Evolutionary conservation across 1,284 basidiomycete genomes (phyloP).

Genomic region (Tylopilus sp.): DNA sequence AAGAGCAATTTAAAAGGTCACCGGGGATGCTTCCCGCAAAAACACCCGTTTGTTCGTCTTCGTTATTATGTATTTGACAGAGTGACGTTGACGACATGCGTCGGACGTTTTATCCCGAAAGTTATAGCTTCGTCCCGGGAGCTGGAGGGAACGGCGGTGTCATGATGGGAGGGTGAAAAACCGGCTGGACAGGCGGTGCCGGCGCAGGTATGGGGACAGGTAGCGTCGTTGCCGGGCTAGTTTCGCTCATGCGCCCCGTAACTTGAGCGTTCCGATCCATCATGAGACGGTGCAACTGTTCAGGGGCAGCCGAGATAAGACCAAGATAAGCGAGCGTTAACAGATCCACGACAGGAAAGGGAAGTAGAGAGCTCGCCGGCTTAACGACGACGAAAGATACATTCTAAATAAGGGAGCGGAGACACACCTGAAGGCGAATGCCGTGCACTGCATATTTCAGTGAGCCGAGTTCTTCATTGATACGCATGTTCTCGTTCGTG

Average conservation of each 20-base stretch:
- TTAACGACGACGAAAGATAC: background rate
- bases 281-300: constrained; percentile 58
- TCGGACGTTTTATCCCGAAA: background rate
- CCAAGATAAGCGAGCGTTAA: constrained; percentile 14
- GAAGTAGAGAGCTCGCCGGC: constrained; percentile 4
- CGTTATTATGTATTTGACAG: constrained; percentile 22
- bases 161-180: constrained; percentile 33
- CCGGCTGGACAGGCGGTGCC: constrained; percentile 18
- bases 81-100: constrained; percentile 3
- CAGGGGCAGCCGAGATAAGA: constrained; percentile 14
- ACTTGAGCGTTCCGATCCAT: constrained; percentile 61
- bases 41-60: background rate
- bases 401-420: constrained; percentile 8
- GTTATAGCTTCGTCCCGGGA: constrained; percentile 32
- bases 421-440: constrained; percentile 71
- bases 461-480: constrained; percentile 74
- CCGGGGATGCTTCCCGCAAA: constrained; percentile 15
- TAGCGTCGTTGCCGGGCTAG: constrained; percentile 5
- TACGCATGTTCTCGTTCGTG: constrained; percentile 66
- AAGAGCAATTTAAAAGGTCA: background rate
- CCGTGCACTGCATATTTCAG: constrained; percentile 73
- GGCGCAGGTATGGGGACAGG: constrained; percentile 29
- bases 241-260: constrained; percentile 38
- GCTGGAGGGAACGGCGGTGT: constrained; percentile 31
- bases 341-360: constrained; percentile 6